Evolutionary conservation across 768 basidiomycete genomes (phyloP), one percentile per base, ranked within the genome.

Genomic region (Exsudoporus frostii): DNA sequence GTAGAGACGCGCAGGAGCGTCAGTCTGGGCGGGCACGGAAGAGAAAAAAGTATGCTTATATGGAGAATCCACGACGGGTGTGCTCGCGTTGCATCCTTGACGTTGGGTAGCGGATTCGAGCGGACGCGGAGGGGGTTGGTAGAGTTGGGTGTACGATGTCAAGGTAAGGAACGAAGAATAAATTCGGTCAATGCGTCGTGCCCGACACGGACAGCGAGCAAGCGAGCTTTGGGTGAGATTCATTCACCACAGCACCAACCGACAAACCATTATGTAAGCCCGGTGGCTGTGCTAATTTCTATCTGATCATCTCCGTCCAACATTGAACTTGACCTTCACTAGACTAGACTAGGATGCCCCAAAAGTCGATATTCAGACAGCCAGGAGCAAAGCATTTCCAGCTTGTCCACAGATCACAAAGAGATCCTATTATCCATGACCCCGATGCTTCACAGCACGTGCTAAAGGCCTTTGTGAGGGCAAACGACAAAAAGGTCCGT

Each of bases 381-480:
- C 90, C 96, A 8, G 92, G 90, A 20, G 85, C 88, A 50, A 85
- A 86, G 64, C 95, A 98, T 67, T 98, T 96, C 62, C 95, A 98
- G 74, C 89, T 99, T 36, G 95, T 99, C 20, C 93, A 98, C 68
- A 82, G 97, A 54, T 98, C 95, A 8, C 94, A 94, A 65, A 77
- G 96, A 40, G 97, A 98, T 73, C 97, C 97, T 3, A 82, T 96
- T 45, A 92, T 94, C 58, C 88, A 98, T 64, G 95, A 98, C 62
- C 84, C 92, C 2, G 90, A 93, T 53, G 92, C 92, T 0, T 85
- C 85, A 47, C 80, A 84, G 56, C 86, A 92, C 68, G 94, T 99
- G n/a, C 77, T 98, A 42, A 96, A 92, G 66, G 79, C 84, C 7
- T 78, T 98, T 51, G 80, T 84, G 60, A 78, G 88, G 58, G 82